phyloP scores from a whole-genome alignment of 768 basidiomycete genomes.

The Suillus decipiens region DNA sequence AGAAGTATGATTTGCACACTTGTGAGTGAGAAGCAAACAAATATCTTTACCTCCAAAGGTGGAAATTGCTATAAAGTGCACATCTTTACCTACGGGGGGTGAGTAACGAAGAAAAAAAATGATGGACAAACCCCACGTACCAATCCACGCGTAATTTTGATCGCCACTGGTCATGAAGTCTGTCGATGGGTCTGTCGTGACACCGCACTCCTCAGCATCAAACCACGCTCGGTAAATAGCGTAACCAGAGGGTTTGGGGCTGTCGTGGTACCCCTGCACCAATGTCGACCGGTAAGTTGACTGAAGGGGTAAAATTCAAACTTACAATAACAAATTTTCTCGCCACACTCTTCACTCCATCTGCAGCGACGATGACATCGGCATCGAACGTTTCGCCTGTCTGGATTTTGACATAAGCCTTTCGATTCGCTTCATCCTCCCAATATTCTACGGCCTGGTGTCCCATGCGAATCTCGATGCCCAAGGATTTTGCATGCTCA shows the following conservation, averaged over 20 bases:
- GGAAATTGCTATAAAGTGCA: slow-evolving; percentile 24
- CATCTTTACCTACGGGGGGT: slow-evolving; percentile 14
- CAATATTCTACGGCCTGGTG: slow-evolving; percentile 22
- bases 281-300: not conserved
- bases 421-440: slow-evolving; percentile 16
- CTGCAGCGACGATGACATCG: slow-evolving; percentile 28
- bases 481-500: slow-evolving; percentile 21
- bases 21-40: slow-evolving; percentile 26
- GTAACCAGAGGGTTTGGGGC: slow-evolving; percentile 23
- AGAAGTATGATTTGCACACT: slow-evolving; percentile 11
- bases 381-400: slow-evolving; percentile 18
- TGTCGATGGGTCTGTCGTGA: slow-evolving; percentile 22
- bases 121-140: slow-evolving; percentile 9
- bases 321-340: slow-evolving; percentile 21
- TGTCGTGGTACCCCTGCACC: slow-evolving; percentile 25
- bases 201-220: slow-evolving; percentile 20
- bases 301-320: not conserved
- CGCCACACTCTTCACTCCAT: slow-evolving; percentile 26
- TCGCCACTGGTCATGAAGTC: slow-evolving; percentile 17
- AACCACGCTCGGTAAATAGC: slow-evolving; percentile 31
- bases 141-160: slow-evolving; percentile 22
- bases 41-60: slow-evolving; percentile 18
- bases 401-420: slow-evolving; percentile 18
- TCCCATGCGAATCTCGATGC: slow-evolving; percentile 22
- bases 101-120: not conserved